Percentiles rank a stretch among this genome's conserved stretches.
Conservation (phyloP, 164 flowering plant species). For the Berberis vulgaris region DNA sequence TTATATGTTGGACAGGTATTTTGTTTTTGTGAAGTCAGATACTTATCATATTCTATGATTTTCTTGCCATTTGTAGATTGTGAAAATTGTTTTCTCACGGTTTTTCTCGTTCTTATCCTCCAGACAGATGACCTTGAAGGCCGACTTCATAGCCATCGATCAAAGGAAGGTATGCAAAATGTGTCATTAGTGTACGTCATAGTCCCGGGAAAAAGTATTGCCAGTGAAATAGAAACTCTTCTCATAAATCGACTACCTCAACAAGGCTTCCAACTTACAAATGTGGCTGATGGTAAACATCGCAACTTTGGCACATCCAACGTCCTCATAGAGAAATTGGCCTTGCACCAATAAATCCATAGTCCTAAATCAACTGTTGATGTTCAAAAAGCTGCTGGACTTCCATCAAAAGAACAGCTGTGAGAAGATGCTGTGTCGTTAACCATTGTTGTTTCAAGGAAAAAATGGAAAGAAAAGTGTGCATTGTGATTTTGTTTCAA, state of each 20-base stretch:
- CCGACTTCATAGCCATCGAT: slow-evolving; percentile 68
- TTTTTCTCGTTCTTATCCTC: neutral
- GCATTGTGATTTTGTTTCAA: no score
- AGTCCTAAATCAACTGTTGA: no score
- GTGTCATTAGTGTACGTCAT: slow-evolving; percentile 53
- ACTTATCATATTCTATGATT: neutral
- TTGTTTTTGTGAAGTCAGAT: no score
- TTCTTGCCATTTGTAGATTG: neutral
- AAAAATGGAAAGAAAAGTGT: no score
- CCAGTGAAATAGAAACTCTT: slow-evolving; percentile 82
- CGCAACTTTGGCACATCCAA: slow-evolving; percentile 71
- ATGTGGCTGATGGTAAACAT: slow-evolving; percentile 89
- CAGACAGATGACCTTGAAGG: slow-evolving; percentile 95
- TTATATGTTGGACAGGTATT: slow-evolving; percentile 86
- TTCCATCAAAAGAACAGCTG: no score
- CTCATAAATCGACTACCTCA: slow-evolving; percentile 79
- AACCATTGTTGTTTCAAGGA: no score
- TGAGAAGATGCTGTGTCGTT: no score
- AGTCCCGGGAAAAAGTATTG: slow-evolving; percentile 88
- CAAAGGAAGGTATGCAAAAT: slow-evolving; percentile 63
- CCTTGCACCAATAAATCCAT: slow-evolving; percentile 18
- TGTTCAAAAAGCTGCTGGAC: no score
- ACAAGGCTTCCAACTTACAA: slow-evolving; percentile 58
- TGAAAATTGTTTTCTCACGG: neutral
- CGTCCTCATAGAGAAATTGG: slow-evolving; percentile 24